Evolutionary conservation across 2,329 filamentous ascomycete genomes (phyloP).

Genomic region (Neonectria magnoliae): DNA sequence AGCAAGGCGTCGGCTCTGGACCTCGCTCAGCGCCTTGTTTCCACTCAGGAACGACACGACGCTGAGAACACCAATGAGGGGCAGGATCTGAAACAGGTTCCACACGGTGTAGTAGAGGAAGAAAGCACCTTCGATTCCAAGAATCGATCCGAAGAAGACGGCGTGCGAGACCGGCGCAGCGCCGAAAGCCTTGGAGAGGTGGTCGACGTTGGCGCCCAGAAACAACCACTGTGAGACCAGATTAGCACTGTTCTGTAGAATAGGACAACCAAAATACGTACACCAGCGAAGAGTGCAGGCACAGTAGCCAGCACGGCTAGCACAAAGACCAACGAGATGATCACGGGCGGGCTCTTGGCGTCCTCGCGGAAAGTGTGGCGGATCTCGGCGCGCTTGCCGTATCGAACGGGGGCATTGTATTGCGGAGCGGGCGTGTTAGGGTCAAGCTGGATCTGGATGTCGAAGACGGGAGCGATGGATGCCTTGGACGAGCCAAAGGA

Average conservation of each 20-base stretch:
- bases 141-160: constrained; percentile 86
- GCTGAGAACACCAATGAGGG: constrained; percentile 74
- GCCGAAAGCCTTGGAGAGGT: constrained; percentile 78
- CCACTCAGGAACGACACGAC: constrained; percentile 84
- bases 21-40: constrained; percentile 89
- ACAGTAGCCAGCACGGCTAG: constrained; percentile 77
- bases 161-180: constrained; percentile 82
- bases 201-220: constrained; percentile 84
- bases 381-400: constrained; percentile 85
- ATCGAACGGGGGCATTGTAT: constrained; percentile 78
- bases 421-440: constrained; percentile 66
- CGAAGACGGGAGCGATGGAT: constrained; percentile 76
- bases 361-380: constrained; percentile 89
- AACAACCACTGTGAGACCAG: constrained; percentile 72
- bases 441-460: constrained; percentile 74
- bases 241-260: constrained; percentile 34
- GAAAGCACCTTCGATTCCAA: constrained; percentile 91
- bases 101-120: constrained; percentile 93
- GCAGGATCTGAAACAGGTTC: constrained; percentile 91
- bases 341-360: constrained; percentile 80
- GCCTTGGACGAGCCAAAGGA: constrained; percentile 82
- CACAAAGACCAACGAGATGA: constrained; percentile 83
- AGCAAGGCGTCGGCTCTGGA: constrained; percentile 85
- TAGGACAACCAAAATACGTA: constrained; percentile 54
- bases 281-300: constrained; percentile 75